Evolutionary conservation across 768 basidiomycete species (phyloP).

Genomic region (Lepiota subincarnata): DNA sequence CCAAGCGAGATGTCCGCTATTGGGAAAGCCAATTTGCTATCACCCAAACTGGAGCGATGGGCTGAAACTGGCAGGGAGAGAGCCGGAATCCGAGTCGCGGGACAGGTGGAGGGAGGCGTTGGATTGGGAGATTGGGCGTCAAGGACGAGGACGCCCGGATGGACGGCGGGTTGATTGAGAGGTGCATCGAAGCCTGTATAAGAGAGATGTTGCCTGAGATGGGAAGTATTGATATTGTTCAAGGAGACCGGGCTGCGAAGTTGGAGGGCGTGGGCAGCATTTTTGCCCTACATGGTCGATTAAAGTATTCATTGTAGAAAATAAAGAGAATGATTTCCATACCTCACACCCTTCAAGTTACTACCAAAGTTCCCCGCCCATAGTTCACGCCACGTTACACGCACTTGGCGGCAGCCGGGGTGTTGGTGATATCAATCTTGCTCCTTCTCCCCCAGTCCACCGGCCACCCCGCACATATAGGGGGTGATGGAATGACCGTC

Average conservation of each 20-base stretch:
- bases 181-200: constrained; percentile 7
- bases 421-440: background rate
- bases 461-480: background rate
- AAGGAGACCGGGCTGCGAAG: constrained; percentile 10
- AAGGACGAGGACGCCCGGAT: background rate
- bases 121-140: constrained; percentile 1
- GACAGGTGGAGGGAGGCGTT: constrained; percentile 1
- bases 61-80: background rate
- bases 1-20: background rate
- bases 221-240: constrained; percentile 11
- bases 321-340: constrained; percentile 20
- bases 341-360: constrained; percentile 55
- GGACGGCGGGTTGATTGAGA: constrained; percentile 2
- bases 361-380: constrained; percentile 51
- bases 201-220: constrained; percentile 11
- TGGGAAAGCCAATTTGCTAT: too few relatives aligned
- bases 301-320: background rate
- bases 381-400: constrained; percentile 59
- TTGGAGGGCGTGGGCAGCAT: constrained; percentile 13
- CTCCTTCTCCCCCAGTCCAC: constrained; percentile 1
- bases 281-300: constrained; percentile 4
- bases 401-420: constrained; percentile 15
- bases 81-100: background rate
- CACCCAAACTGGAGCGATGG: background rate
- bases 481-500: constrained; percentile 7